Evolutionary conservation across 2,329 filamentous ascomycete species (phyloP), one percentile per base, ranked within the genome.

Genomic region (Penicillium psychrosexuale): DNA sequence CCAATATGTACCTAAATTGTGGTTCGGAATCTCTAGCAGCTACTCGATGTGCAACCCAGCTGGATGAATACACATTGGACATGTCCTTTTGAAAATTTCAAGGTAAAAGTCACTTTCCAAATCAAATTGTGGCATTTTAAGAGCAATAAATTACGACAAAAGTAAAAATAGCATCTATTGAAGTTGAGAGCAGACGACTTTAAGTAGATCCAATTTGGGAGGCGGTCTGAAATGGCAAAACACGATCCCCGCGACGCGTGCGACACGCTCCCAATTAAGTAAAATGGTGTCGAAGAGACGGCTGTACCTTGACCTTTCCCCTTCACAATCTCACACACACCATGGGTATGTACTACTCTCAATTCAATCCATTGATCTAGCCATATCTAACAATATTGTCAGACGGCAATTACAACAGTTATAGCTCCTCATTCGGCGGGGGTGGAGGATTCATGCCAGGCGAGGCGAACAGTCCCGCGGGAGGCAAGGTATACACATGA

Each of bases 401-500:
- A 75, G 73, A 75, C 56, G 66, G 68, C 38, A 67, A 66, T 40
- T 73, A 72, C 63, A 69, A 66, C 49, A 83, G 84, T 69, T 77
- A 78, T 51, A 79, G 74, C 39, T 85, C 81, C 38, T 85, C 81
- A 31, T 82, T 79, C 53, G 81, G 78, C 43, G 77, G 77, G 59
- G 79, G 78, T 47, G 83, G 81, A 53, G 84, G 84, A 49, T 87
- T 86, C 70, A 80, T 86, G 73, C 75, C 75, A 28, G 77, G 77
- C 45, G 76, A 77, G 58, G 69, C 78, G 75, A 74, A 77, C 71
- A 73, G 82, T 73, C 73, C 78, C 27, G 66, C 74, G 5, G 72
- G 69, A 48, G 72, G 72, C 62, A 77, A 71, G 68, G 75, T 77
- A 69, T 39, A 31, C n/a, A 44, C 5, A 49, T 24, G 8, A 45